Evolutionary conservation across 768 basidiomycete genomes (phyloP).

Genomic region (Auriscalpium microsporum): DNA sequence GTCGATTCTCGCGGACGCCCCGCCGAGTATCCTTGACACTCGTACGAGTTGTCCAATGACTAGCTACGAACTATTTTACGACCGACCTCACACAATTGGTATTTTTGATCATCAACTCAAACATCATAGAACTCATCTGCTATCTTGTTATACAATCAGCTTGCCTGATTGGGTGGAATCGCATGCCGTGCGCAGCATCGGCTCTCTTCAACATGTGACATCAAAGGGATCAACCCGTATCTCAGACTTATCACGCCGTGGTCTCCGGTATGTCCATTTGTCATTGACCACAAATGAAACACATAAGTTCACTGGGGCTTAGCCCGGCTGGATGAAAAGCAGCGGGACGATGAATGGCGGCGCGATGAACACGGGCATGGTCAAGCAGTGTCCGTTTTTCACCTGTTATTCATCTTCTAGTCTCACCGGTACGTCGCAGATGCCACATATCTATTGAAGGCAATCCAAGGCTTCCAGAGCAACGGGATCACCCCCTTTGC

Average conservation of each 20-base stretch:
- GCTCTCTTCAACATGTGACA: too few species aligned
- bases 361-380: slow-evolving; percentile 31
- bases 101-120: too few species aligned
- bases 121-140: too few species aligned
- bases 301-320: neutral
- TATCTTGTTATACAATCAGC: too few species aligned
- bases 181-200: too few species aligned
- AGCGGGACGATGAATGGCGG: slow-evolving; percentile 56
- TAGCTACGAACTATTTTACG: too few species aligned
- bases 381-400: slow-evolving; percentile 24
- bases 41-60: too few species aligned
- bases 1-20: too few species aligned
- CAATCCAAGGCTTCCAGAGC: slow-evolving; percentile 51
- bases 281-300: slow-evolving; percentile 22
- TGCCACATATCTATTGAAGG: slow-evolving; percentile 46
- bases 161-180: too few species aligned
- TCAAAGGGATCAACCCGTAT: slow-evolving; percentile 17
- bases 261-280: slow-evolving; percentile 40
- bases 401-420: slow-evolving; percentile 10
- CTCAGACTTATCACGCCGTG: slow-evolving; percentile 43
- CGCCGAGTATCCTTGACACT: too few species aligned
- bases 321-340: slow-evolving; percentile 67
- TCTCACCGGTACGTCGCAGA: slow-evolving; percentile 8
- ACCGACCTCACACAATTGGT: too few species aligned
- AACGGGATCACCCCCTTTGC: slow-evolving; percentile 52